Percentiles rank a stretch among this genome's conserved stretches.
phyloP scores from a whole-genome alignment of 176 grass and related monocot species.

The Coix lacrymajobi region DNA sequence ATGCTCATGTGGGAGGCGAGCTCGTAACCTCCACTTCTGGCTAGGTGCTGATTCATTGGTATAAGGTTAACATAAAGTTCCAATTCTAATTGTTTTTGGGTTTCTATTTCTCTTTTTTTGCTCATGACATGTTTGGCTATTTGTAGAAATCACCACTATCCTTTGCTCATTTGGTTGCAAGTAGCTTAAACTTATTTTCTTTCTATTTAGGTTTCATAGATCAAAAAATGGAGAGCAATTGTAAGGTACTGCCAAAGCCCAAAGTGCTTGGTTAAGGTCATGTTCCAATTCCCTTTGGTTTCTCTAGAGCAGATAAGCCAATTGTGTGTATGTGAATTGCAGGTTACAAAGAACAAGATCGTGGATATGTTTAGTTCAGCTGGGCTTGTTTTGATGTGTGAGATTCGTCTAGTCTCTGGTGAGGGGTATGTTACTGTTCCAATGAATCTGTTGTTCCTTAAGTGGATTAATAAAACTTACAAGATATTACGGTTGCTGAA shows the following conservation, averaged over 20 bases:
- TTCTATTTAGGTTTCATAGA: conserved; percentile 64
- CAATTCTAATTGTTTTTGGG: background rate
- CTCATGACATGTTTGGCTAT: background rate
- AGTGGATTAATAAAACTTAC: no score
- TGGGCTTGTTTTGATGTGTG: conserved; percentile 86
- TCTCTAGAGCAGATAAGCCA: conserved; percentile 14
- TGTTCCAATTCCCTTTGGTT: background rate
- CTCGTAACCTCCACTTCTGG: no score
- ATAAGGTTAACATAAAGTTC: background rate
- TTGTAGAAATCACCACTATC: background rate
- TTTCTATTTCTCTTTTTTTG: background rate
- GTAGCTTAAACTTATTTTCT: conserved; percentile 12
- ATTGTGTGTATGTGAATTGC: conserved; percentile 21
- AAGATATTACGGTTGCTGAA: no score
- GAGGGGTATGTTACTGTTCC: conserved; percentile 56
- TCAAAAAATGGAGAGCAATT: conserved; percentile 85
- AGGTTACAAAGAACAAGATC: conserved; percentile 64
- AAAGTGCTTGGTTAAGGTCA: conserved; percentile 29
- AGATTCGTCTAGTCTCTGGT: conserved; percentile 52
- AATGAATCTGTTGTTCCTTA: no score
- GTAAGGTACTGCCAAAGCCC: conserved; percentile 89
- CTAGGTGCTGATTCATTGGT: background rate
- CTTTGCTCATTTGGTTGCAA: background rate
- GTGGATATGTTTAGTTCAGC: conserved; percentile 57
- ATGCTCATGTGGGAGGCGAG: no score